Base-by-base conservation (phyloP, 495 filamentous ascomycete genomes). In the Platismatia glauca region DNA sequence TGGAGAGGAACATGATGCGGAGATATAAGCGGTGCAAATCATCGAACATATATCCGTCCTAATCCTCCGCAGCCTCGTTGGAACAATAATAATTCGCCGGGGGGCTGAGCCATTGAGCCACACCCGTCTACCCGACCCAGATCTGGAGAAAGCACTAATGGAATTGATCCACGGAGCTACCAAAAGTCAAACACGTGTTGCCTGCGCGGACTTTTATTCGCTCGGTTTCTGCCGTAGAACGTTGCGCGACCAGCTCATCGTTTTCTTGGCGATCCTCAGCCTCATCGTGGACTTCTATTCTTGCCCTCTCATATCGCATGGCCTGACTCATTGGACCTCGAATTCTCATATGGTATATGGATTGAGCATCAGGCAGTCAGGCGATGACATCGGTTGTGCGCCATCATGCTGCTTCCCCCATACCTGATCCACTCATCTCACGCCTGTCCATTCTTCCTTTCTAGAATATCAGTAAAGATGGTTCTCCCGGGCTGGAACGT, bases 401-500 rank as follows among this genome's bases (percentile, higher is more conserved):
- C 46, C 46, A 29, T 50, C 24, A 50, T 33, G 29, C 29, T 53
- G 16, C 29, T 18, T 53, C 27, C 3, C 20, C 7, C 15, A 9
- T 53, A 5, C 5, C 11, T 33, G 50, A 33, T 33, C 12, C 27
- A 7, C 27, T 29, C 29, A 33, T 4, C 27, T 22, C 15, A 18
- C 27, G 1, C 16, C 16, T 33, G 16, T 7, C 5, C 16, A 9
- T 20, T 29, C 46, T 12, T 20, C 29, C 12, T 3, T 20, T n/a
- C 50, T 15, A 1, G 7, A 33, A 5, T 33, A 33, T 31, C 20
- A 33, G 29, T 29, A 24, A 52, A 16, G 6, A 67, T 67, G 65
- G 37, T 55, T 31, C 60, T 61, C 20, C 65, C 65, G 15, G 65
- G 65, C 8, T 67, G 65, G 65, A 67, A 67, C 31, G 61, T 67